These are phyloP conservation scores for Penicillium palitans DNA, from an alignment of 2,329 filamentous ascomycete species.

Conservation along the genomic window DNA sequence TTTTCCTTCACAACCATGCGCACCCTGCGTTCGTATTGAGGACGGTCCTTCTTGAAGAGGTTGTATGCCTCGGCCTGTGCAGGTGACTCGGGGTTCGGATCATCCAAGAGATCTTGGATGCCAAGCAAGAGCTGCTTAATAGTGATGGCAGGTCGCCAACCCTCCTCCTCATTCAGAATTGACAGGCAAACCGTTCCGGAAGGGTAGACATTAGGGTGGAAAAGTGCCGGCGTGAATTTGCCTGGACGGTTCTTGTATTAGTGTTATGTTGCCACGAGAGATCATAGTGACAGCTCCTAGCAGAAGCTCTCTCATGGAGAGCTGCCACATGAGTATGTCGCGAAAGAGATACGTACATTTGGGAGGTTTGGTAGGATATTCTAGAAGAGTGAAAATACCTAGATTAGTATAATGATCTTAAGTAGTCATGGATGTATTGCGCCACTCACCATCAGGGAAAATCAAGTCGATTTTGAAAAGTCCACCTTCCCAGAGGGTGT, in stretches of 20 bases:
- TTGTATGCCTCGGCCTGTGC: constrained; percentile 98
- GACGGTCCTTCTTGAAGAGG: constrained; percentile 85
- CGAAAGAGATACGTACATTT: constrained; percentile 70
- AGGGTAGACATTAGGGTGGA: constrained; percentile 98
- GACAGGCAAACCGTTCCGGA: constrained; percentile 96
- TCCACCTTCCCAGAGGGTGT: constrained; percentile 97
- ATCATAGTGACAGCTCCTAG: background rate
- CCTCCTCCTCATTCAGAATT: constrained; percentile 97
- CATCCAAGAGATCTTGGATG: constrained; percentile 92
- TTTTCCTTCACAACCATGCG: constrained; percentile 86
- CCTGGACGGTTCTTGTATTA: constrained; percentile 53
- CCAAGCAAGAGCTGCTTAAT: constrained; percentile 97
- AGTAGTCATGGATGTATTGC: constrained; percentile 7
- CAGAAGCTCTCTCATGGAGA: background rate
- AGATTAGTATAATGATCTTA: constrained; percentile 15
- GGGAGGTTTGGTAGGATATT: constrained; percentile 97
- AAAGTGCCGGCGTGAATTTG: constrained; percentile 94
- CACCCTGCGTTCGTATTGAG: constrained; percentile 86
- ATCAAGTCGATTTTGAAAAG: constrained; percentile 90
- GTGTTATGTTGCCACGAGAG: background rate
- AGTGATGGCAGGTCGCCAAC: constrained; percentile 97
- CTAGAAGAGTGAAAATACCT: constrained; percentile 49
- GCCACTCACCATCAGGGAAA: constrained; percentile 81
- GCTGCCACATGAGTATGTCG: background rate
- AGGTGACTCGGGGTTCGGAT: constrained; percentile 94